Evolutionary conservation across 2,329 filamentous ascomycete genomes (phyloP).

Genomic region (Clarireedia paspali): DNA sequence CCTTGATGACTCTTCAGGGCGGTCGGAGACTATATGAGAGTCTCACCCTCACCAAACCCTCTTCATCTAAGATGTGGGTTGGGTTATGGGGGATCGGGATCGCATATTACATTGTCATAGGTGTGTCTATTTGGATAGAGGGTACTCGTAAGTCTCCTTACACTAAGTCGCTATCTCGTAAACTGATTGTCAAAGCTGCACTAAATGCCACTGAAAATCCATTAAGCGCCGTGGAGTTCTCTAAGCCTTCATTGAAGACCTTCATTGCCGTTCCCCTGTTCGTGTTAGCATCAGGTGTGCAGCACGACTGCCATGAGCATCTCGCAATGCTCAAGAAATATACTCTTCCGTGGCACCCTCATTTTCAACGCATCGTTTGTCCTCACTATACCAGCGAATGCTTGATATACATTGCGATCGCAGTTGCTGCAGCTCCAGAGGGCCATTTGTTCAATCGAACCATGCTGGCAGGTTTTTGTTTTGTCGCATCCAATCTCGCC

Average conservation of each 20-base stretch:
- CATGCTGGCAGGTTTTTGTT: slow-evolving; percentile 59
- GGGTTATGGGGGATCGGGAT: slow-evolving; percentile 76
- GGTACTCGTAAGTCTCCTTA: slow-evolving; percentile 51
- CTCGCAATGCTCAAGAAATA: slow-evolving; percentile 72
- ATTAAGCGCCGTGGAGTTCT: slow-evolving; percentile 18
- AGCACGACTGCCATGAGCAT: slow-evolving; percentile 66
- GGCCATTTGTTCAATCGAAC: slow-evolving; percentile 64
- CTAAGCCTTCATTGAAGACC: slow-evolving; percentile 37
- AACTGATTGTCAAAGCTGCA: slow-evolving; percentile 21
- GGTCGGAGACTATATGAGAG: slow-evolving; percentile 71
- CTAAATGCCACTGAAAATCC: slow-evolving; percentile 9
- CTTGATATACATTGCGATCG: slow-evolving; percentile 71
- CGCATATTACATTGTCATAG: slow-evolving; percentile 66
- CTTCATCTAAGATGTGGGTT: slow-evolving; percentile 70
- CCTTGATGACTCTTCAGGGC: slow-evolving; percentile 69
- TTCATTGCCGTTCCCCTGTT: slow-evolving; percentile 55
- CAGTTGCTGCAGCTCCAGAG: slow-evolving; percentile 63
- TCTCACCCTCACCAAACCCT: slow-evolving; percentile 54
- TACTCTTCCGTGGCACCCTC: slow-evolving; percentile 64
- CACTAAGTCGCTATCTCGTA: neutral
- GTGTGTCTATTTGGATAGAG: slow-evolving; percentile 78
- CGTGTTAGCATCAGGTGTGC: slow-evolving; percentile 59
- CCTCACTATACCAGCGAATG: slow-evolving; percentile 92
- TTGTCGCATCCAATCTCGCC: slow-evolving; percentile 73
- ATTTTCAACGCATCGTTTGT: slow-evolving; percentile 68